These are phyloP conservation scores for Brassica napus DNA, from an alignment of 345 rosid genomes.

Conservation along the genomic window DNA sequence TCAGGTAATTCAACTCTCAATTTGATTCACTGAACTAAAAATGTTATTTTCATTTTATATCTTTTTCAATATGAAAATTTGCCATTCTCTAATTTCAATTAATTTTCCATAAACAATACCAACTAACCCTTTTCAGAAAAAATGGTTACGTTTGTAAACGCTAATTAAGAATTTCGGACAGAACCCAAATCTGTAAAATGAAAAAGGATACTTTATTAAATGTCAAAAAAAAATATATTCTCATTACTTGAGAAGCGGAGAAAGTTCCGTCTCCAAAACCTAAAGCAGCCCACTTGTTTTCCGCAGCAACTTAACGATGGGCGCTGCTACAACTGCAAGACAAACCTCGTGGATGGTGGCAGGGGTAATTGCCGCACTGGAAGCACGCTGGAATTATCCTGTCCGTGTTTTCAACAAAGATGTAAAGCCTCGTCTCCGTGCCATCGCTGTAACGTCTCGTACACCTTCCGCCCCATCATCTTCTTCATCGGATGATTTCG, in stretches of 20 bases:
- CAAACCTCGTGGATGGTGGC: constrained; percentile 34
- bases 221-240: neutral
- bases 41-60: neutral
- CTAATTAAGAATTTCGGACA: neutral
- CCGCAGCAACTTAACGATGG: neutral
- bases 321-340: constrained; percentile 7
- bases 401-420: constrained; percentile 28
- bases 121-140: neutral
- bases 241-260: constrained; percentile 12
- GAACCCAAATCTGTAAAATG: neutral
- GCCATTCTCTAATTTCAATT: neutral
- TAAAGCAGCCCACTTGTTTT: neutral
- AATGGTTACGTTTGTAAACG: neutral
- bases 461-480: constrained; percentile 6
- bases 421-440: constrained; percentile 33
- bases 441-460: constrained; percentile 17
- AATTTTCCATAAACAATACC: neutral
- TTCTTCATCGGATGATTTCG: constrained; percentile 10
- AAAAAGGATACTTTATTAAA: neutral
- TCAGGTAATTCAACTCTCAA: neutral
- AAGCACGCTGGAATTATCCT: constrained; percentile 32
- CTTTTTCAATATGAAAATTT: neutral
- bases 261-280: neutral
- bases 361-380: constrained; percentile 22
- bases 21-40: neutral